Percentiles rank a stretch among this genome's conserved stretches.
These are phyloP conservation scores for Pascua guehoae DNA, from an alignment of 1,284 basidiomycete species.

Conservation along the genomic window DNA sequence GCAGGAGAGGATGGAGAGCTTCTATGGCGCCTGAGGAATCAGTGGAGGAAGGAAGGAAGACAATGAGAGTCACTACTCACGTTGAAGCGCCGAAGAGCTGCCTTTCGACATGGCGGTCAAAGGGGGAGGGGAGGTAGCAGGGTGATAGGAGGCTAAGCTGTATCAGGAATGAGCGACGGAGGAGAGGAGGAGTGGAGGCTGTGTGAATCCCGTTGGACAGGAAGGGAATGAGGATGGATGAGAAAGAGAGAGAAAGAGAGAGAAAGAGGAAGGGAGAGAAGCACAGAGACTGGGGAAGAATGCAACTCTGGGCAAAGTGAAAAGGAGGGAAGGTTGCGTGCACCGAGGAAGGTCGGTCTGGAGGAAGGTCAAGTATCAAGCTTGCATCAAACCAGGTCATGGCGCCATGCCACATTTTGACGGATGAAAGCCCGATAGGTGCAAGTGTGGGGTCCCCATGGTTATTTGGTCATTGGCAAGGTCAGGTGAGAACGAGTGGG, in stretches of 20 bases:
- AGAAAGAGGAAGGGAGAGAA: background rate
- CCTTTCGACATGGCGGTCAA: background rate
- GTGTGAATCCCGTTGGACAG: too few relatives aligned
- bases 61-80: background rate
- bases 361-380: too few relatives aligned
- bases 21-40: background rate
- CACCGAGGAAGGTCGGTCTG: too few relatives aligned
- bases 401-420: too few relatives aligned
- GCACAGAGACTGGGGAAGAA: background rate
- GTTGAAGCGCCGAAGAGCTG: constrained; percentile 4
- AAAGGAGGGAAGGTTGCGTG: background rate
- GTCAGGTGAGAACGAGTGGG: too few relatives aligned
- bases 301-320: background rate
- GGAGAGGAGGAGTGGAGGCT: too few relatives aligned
- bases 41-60: background rate
- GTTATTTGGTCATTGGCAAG: too few relatives aligned
- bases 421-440: too few relatives aligned
- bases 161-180: too few relatives aligned
- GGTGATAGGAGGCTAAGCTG: background rate
- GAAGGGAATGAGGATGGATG: too few relatives aligned
- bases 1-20: background rate
- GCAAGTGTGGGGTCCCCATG: too few relatives aligned
- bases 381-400: too few relatives aligned
- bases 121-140: background rate
- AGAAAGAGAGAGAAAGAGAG: background rate